These are phyloP conservation scores for Ogataea angusta DNA, from an alignment of 805 yeast genomes.

Conservation along the genomic window DNA sequence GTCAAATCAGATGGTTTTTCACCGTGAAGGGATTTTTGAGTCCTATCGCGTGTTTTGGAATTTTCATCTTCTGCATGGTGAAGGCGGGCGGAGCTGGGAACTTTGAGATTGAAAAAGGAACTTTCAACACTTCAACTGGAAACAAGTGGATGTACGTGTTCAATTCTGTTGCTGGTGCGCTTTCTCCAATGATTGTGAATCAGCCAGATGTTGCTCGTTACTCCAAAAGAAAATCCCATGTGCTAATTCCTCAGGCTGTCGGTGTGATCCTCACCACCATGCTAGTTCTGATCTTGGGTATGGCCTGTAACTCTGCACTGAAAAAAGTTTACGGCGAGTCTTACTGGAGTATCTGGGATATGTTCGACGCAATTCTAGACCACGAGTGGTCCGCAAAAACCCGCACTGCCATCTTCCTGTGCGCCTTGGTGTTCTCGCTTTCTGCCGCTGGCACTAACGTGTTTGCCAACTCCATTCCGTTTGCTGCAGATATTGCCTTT, in stretches of 20 bases:
- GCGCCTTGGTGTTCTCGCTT: constrained; percentile 16
- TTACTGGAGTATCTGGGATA: constrained; percentile 32
- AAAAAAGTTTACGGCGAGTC: constrained; percentile 21
- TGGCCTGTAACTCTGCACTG: constrained; percentile 18
- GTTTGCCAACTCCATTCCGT: constrained; percentile 28
- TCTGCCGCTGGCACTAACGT: constrained; percentile 32
- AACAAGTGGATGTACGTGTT: constrained; percentile 21
- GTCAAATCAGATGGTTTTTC: constrained; percentile 19
- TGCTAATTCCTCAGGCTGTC: constrained; percentile 17
- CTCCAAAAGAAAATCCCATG: constrained; percentile 16
- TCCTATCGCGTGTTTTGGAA: constrained; percentile 21
- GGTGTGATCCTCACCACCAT: constrained; percentile 21
- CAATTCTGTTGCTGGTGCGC: constrained; percentile 25
- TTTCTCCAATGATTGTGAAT: constrained; percentile 29
- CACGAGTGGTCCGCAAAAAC: constrained; percentile 28
- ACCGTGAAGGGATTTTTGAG: constrained; percentile 19
- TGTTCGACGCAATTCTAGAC: constrained; percentile 27
- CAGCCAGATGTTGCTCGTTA: constrained; percentile 31
- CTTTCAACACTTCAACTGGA: constrained; percentile 10
- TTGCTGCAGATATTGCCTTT: constrained; percentile 30
- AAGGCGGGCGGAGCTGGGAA: constrained; percentile 20
- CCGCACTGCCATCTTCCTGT: constrained; percentile 26
- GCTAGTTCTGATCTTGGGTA: constrained; percentile 16
- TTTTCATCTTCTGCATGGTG: constrained; percentile 21
- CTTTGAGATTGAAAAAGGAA: constrained; percentile 16